These are phyloP conservation scores for Pleurotus ostreatus DNA, from an alignment of 768 basidiomycete genomes.

Conservation along the genomic window DNA sequence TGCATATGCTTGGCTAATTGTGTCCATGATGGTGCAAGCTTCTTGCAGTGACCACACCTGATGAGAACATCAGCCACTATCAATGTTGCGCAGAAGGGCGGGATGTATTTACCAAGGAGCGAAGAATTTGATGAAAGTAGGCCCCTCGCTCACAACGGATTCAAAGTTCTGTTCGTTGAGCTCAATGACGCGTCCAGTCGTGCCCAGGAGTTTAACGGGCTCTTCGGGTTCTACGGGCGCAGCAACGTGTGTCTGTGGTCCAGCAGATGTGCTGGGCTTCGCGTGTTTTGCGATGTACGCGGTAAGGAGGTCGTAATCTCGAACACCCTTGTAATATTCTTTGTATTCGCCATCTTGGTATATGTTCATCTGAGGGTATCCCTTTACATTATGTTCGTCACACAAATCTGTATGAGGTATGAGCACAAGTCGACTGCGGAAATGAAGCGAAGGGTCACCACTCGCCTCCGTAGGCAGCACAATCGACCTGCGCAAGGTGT, in stretches of 20 bases:
- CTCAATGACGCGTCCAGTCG: constrained; percentile 30
- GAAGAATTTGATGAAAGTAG: constrained; percentile 66
- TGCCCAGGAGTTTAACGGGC: neutral
- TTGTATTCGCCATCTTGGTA: constrained; percentile 63
- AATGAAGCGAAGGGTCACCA: constrained; percentile 6
- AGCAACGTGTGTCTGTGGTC: constrained; percentile 11
- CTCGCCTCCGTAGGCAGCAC: constrained; percentile 73
- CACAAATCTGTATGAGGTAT: constrained; percentile 64
- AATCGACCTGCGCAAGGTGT: constrained; percentile 79
- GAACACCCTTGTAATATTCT: constrained; percentile 49
- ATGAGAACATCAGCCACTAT: neutral
- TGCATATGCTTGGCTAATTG: constrained; percentile 71
- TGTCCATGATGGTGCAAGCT: constrained; percentile 79
- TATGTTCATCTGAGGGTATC: constrained; percentile 75
- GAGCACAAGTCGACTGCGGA: neutral
- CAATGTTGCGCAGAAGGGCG: neutral
- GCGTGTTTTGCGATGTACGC: constrained; percentile 49
- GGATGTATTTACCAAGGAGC: constrained; percentile 69
- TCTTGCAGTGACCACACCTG: constrained; percentile 96
- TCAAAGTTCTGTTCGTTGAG: constrained; percentile 35
- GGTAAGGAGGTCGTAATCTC: constrained; percentile 52
- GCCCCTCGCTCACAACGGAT: constrained; percentile 31
- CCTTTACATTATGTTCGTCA: constrained; percentile 56
- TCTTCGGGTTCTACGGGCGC: constrained; percentile 15
- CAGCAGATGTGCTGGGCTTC: constrained; percentile 11